Base-by-base conservation (phyloP, 108 stramenopile species). In the Nitzschia putrida region DNA sequence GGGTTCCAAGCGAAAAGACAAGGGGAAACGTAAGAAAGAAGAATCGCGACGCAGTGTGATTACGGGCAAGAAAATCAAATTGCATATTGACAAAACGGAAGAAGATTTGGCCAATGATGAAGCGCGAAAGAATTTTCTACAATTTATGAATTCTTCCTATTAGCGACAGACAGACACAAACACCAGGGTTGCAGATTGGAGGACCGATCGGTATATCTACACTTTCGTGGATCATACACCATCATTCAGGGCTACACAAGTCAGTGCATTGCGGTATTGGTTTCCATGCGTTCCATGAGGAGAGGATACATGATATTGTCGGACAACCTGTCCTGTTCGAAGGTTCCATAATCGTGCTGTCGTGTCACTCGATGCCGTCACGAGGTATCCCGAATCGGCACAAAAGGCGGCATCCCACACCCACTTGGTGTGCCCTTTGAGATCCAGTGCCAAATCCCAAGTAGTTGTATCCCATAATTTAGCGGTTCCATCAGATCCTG, bases 221-320 rank as follows among this genome's bases (percentile, higher is more conserved):
- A 78, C 84, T 1, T 34, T 34, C 3, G 4, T 34, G 29, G 29
- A 34, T 34, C 29, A 34, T 4, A 34, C 91, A 39, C 82, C 85
- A 77, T 99, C 99, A 73, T 99, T 98, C 54, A 99, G 78, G 10
- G 99, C 99, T 10, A 98, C 97, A 61, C 96, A 98, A 5, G 96
- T 98, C 0, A 99, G 95, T 2, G 97, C 93, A 53, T 80, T 84
- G 29, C 29, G 29, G 29, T 34, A 34, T 69, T 92, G 83, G 79
- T 98, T 96, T 29, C 96, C 97, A 34, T 86, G 84, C 1, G 1
- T 34, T 34, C 29, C 29, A 4, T 34, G 29, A 4, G 29, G 29
- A 4, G 29, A 34, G 4, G 29, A 34, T 34, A 34, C 29, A 34
- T 34, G 29, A 79, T 98, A 99, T 68, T 88, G 85, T 12, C 91